Conservation (phyloP, 2,329 filamentous ascomycete genomes). For the Dothideomycetes sp. region DNA sequence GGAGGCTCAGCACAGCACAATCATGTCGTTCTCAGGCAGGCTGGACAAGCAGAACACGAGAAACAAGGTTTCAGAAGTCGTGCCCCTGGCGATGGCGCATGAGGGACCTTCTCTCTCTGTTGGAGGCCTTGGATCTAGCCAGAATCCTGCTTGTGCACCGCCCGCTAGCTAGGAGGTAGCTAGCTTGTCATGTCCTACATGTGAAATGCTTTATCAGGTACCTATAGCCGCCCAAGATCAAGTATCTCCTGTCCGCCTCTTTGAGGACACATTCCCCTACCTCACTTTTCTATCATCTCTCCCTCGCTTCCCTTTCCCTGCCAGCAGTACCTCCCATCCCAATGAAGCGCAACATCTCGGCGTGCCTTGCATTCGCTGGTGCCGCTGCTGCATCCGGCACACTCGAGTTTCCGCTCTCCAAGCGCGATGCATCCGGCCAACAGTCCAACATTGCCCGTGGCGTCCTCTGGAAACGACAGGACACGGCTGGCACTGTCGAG, state of each 20-base stretch:
- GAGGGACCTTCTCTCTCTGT: too few species aligned
- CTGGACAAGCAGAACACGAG: too few species aligned
- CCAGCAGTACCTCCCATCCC: neutral
- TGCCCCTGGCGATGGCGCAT: too few species aligned
- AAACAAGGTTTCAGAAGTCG: too few species aligned
- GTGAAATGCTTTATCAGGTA: too few species aligned
- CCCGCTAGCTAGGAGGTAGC: too few species aligned
- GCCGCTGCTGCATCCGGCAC: neutral
- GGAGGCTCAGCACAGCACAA: too few species aligned
- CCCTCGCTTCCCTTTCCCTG: neutral
- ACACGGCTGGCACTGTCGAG: constrained; percentile 11
- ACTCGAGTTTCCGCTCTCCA: neutral
- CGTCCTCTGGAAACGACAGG: constrained; percentile 4
- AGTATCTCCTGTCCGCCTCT: neutral
- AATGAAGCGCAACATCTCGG: neutral
- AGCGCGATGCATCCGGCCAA: neutral
- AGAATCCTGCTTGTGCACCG: too few species aligned
- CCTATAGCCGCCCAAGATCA: too few species aligned
- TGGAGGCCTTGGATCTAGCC: too few species aligned
- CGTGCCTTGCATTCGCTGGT: neutral
- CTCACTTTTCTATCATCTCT: neutral
- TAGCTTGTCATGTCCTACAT: too few species aligned
- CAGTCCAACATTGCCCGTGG: neutral
- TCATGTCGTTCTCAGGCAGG: too few species aligned
- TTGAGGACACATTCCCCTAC: neutral